Conservation (phyloP, 768 basidiomycete species). For the Mycena leptocephala region DNA sequence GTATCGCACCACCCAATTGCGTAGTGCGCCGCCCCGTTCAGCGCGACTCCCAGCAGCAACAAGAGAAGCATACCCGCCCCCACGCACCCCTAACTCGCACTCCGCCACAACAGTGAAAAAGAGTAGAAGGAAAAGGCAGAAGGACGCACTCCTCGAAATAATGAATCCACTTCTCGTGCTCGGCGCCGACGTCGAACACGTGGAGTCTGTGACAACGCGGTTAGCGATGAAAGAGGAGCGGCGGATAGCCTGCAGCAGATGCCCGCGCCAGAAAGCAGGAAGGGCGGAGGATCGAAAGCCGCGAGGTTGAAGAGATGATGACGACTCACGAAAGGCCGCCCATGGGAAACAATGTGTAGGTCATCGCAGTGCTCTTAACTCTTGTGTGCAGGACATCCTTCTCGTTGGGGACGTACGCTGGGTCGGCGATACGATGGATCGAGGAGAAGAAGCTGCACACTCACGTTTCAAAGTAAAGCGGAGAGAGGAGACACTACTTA, state of each 20-base stretch:
- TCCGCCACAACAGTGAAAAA: slow-evolving; percentile 32
- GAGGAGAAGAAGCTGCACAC: slow-evolving; percentile 84
- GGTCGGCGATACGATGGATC: slow-evolving; percentile 84
- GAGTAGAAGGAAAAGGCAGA: slow-evolving; percentile 2
- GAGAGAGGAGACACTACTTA: slow-evolving; percentile 17
- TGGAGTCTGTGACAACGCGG: slow-evolving; percentile 56
- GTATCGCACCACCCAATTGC: not conserved
- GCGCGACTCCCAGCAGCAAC: not conserved
- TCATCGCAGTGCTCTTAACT: slow-evolving; percentile 91
- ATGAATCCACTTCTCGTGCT: slow-evolving; percentile 88
- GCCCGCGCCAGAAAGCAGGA: slow-evolving; percentile 5
- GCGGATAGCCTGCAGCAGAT: not conserved
- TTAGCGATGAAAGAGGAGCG: slow-evolving; percentile 10
- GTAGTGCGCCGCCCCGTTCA: not conserved
- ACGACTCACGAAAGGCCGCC: slow-evolving; percentile 69
- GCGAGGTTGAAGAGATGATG: slow-evolving; percentile 9
- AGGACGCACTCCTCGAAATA: slow-evolving; percentile 61
- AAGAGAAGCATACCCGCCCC: not conserved
- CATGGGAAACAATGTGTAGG: slow-evolving; percentile 86
- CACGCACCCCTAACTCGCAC: not conserved
- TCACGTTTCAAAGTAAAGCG: not conserved
- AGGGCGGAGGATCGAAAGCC: not conserved
- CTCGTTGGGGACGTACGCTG: slow-evolving; percentile 87
- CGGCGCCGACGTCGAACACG: slow-evolving; percentile 87
- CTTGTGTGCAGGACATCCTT: slow-evolving; percentile 89